Percentiles rank a stretch among this genome's conserved stretches.
Conservation (phyloP, 2,329 filamentous ascomycete genomes). For the Capronia epimyces region DNA sequence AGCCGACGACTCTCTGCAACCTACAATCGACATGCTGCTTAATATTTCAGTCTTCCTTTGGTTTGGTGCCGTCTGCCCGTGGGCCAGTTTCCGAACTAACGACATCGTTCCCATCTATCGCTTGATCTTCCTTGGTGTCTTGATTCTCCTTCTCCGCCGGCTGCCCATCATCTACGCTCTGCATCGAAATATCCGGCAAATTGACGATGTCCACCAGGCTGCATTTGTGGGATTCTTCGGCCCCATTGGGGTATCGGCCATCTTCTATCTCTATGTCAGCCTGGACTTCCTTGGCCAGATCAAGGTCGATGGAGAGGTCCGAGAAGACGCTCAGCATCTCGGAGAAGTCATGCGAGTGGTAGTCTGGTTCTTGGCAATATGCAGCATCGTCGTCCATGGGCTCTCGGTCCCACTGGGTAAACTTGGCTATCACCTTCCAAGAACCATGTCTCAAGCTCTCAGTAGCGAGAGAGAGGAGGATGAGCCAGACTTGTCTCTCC, state of each 20-base stretch:
- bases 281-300: slow-evolving; percentile 63
- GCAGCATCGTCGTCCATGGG: slow-evolving; percentile 68
- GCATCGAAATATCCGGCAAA: slow-evolving; percentile 72
- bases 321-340: slow-evolving; percentile 61
- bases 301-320: slow-evolving; percentile 54
- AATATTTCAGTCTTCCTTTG: slow-evolving; percentile 86
- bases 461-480: slow-evolving; percentile 35
- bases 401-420: slow-evolving; percentile 67
- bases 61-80: slow-evolving; percentile 82
- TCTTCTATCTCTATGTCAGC: slow-evolving; percentile 82
- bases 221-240: slow-evolving; percentile 90
- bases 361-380: slow-evolving; percentile 80
- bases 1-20: slow-evolving; percentile 83
- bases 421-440: slow-evolving; percentile 43
- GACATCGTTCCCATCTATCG: slow-evolving; percentile 66
- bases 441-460: slow-evolving; percentile 42
- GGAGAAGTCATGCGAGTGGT: slow-evolving; percentile 64
- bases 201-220: slow-evolving; percentile 67
- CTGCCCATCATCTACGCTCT: slow-evolving; percentile 69
- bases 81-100: slow-evolving; percentile 64
- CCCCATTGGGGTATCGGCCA: slow-evolving; percentile 80
- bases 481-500: slow-evolving; percentile 5
- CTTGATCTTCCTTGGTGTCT: slow-evolving; percentile 65
- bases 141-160: slow-evolving; percentile 71
- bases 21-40: slow-evolving; percentile 89